Percentiles rank a stretch among this genome's conserved stretches.
Conservation (phyloP, 208 protist species). For the Balamuthia mandrillaris region DNA sequence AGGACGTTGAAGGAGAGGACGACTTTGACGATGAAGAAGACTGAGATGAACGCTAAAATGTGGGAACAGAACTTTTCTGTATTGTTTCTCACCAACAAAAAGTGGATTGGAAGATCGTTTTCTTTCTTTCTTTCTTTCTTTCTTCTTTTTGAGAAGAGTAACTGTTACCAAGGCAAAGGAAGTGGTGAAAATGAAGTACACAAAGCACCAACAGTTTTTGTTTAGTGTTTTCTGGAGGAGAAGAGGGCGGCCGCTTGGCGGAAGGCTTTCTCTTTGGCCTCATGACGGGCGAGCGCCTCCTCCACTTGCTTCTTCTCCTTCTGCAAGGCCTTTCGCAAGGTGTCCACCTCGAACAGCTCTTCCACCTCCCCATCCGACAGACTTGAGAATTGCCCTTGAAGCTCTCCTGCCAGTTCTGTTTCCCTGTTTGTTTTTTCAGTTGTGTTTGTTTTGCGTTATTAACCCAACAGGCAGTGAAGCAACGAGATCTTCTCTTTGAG, state of each 20-base stretch:
- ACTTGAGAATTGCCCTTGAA: slow-evolving; percentile 53
- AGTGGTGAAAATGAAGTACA: too few species aligned
- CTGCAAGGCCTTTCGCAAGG: slow-evolving; percentile 43
- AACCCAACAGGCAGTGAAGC: neutral
- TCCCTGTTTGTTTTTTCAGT: slow-evolving; percentile 20
- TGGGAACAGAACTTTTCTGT: neutral
- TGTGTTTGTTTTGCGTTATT: neutral
- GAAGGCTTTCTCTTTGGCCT: slow-evolving; percentile 55
- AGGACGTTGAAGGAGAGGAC: neutral
- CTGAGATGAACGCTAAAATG: too few species aligned
- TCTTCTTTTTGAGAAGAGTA: neutral
- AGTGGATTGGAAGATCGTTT: neutral
- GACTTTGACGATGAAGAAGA: neutral
- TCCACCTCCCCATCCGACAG: slow-evolving; percentile 48
- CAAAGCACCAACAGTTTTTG: too few species aligned
- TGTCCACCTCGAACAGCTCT: slow-evolving; percentile 62
- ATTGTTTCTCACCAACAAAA: neutral
- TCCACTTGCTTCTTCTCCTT: slow-evolving; percentile 55
- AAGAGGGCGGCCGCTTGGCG: slow-evolving; percentile 29
- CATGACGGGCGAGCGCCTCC: slow-evolving; percentile 36
- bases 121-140: neutral
- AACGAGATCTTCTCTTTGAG: neutral
- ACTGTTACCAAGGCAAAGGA: too few species aligned
- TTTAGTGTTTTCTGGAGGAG: too few species aligned
- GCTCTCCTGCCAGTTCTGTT: slow-evolving; percentile 50